A percentile compares a stretch with the other conserved stretches of the same genome.
Evolutionary conservation across 2,329 filamentous ascomycete species (phyloP).

Genomic region (Rhinocladiella similis): DNA sequence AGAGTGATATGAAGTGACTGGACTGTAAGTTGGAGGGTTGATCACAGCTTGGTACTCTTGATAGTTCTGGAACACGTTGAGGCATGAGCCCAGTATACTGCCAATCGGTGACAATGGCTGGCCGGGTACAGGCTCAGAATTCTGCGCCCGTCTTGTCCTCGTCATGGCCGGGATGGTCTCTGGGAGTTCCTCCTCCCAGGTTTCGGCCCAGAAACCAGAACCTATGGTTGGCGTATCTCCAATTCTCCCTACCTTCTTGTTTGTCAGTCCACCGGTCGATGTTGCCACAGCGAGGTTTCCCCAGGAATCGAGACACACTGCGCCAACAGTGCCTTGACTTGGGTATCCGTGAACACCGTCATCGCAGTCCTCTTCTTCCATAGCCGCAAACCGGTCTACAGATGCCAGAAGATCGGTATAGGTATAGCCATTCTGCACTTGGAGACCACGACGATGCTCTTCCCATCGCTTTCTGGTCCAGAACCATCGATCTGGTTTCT

Average conservation of each 20-base stretch:
- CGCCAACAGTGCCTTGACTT: constrained; percentile 81
- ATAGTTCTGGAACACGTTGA: constrained; percentile 1
- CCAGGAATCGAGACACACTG: constrained; percentile 74
- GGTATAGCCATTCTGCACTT: constrained; percentile 31
- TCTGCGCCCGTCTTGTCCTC: background rate
- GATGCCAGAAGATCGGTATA: constrained; percentile 19
- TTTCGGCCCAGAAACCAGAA: constrained; percentile 87
- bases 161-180: background rate
- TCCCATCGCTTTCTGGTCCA: constrained; percentile 78
- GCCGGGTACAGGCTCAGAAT: constrained; percentile 1
- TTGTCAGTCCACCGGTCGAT: constrained; percentile 76
- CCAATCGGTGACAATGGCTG: constrained; percentile 2
- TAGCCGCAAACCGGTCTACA: constrained; percentile 13
- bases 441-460: constrained; percentile 66
- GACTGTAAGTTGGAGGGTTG: constrained; percentile 4
- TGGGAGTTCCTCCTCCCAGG: constrained; percentile 57
- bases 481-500: constrained; percentile 71
- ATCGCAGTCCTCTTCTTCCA: constrained; percentile 51
- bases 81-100: constrained; percentile 9
- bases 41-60: background rate
- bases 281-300: constrained; percentile 70
- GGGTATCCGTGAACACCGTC: constrained; percentile 59
- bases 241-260: constrained; percentile 81
- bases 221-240: constrained; percentile 84
- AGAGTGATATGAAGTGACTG: background rate